Base-by-base conservation (phyloP, 1,284 basidiomycete species). In the Pseudozyma sp. region DNA sequence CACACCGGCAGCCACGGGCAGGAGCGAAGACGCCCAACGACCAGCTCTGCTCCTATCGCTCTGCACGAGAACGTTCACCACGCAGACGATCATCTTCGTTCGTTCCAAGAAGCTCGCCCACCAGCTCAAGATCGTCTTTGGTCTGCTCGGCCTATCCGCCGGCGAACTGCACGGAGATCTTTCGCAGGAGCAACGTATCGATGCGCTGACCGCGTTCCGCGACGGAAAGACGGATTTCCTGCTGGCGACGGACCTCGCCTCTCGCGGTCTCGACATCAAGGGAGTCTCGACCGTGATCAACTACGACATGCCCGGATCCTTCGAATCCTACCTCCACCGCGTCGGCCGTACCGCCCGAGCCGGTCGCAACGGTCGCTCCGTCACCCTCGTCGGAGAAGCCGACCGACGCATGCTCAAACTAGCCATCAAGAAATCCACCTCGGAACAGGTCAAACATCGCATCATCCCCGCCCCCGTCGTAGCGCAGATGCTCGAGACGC, bases 41-140 rank as follows among this genome's bases (percentile, higher is more conserved):
- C 96, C 93, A 91, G 92, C 91, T 69, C 89, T 91, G 42, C 86
- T 99, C 81, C 86, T 96, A 79, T 94, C 97, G 78, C 93, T 98
- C 74, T 90, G 99, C 85, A 94, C 94, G 85, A 91, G 89, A 70
- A 88, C 89, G 57, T 94, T 91, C 85, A 86, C 90, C 39, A 90
- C 94, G 33, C 97, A 97, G 4, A 97, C 97, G 81, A 99, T 99
- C 78, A 92, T 96, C 24, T 99, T 99, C 86, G 94, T 97, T 86
- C 98, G 98, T 85, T 94, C 97, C 86, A 99, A 98, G 88, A 96
- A 96, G 88, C 95, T 94, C 8, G 96, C 95, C 43, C 97, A 99
- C 83, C 92, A 94, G 90, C 93, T 99, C 37, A 92, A 94, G 53
- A 94, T 94, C 84, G 95, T 98, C 81, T 87, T 99, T 9, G 90